Evolutionary conservation across 345 rosid genomes (phyloP), one percentile per base, ranked within the genome.

Genomic region (Sisymbrium irio): DNA sequence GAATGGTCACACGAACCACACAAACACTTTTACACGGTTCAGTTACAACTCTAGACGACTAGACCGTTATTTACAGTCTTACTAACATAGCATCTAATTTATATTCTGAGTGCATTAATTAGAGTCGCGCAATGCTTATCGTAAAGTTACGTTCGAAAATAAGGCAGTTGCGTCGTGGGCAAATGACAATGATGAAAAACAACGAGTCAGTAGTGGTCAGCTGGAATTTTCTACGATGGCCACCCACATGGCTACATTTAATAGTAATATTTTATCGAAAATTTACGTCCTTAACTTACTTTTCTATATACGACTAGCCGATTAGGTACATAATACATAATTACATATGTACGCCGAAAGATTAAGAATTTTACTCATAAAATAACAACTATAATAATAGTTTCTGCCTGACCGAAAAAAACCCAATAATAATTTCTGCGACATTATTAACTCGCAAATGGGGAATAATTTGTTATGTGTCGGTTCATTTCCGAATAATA

Each of bases 191-290:
- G 27, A 73, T 73, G 37, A 19, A 17, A 49, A 62, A 28, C 12
- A 51, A 51, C 54, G 54, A 72, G 46, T 59, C 22, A 50, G 10
- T 72, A 28, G 63, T 51, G n/a, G n/a, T n/a, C n/a, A n/a, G n/a
- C 53, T 25, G 14, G 10, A 41, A 9, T 49, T 69, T 41, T 62
- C 51, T 72, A 7, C 56, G 47, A 72, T 10, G n/a, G 27, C 55
- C 64, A 54, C 70, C 55, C 64, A 54, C 70, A 73, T 54, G 77
- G 46, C 64, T 33, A 32, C 41, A 73, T 41, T 72, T 63, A 19
- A 42, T 63, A 41, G 19, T 58, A 36, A 3, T 58, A 58, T 10
- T 2, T 42, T 41, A 14, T 19, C 3, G 55, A 73, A 33, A 20
- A 5, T n/a, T 51, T 33, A 64, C 46, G 39, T 22, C 58, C 17